Evolutionary conservation across 2,329 filamentous ascomycete genomes (phyloP), one percentile per base, ranked within the genome.

Genomic region (Penicillium freii): DNA sequence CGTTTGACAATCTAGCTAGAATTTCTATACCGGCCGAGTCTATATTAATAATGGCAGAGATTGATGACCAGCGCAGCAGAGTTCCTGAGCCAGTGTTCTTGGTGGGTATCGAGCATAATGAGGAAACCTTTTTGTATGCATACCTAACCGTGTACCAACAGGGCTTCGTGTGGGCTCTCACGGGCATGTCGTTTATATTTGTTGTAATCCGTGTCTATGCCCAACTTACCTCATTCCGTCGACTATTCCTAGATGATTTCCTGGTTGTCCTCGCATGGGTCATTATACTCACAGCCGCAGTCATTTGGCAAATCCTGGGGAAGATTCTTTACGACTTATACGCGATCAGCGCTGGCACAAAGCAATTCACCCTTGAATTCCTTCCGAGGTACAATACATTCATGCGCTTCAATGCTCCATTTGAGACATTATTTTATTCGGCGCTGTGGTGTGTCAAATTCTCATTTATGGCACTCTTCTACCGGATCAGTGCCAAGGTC

Each of bases 381-480:
- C n/a, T 58, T 0, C 48, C 43, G 2, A 39, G 48, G 11, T 65
- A 56, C 25, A 45, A 47, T 15, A n/a, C 15, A 15, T 62, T 62
- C 17, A 60, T 62, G 44, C 56, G 45, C 1, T 61, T 49, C 3
- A 53, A 61, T 6, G 60, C 54, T 10, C 62, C 58, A 3, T 34
- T 64, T 10, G 43, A 60, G 40, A 62, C 63, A 42, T 25, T 66
- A 0, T 64, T 63, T 11, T 64, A 64, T 21, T 52, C 62, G 1
- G 57, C 53, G 4, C 29, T 64, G 9, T 63, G 57, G 58, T 51
- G 51, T 27, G 53, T 66, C 25, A 66, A 66, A 31, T 59, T 63
- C 17, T 62, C 60, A 1, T 66, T 66, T 17, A 29, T 66, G 48
- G 21, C 56, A 21, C 58, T 66, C 27, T 66, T 66, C 49, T 60